Percentiles rank a stretch among this genome's conserved stretches.
phyloP scores from a whole-genome alignment of 257 asterid genomes.

The Galeopsis tetrahit region DNA sequence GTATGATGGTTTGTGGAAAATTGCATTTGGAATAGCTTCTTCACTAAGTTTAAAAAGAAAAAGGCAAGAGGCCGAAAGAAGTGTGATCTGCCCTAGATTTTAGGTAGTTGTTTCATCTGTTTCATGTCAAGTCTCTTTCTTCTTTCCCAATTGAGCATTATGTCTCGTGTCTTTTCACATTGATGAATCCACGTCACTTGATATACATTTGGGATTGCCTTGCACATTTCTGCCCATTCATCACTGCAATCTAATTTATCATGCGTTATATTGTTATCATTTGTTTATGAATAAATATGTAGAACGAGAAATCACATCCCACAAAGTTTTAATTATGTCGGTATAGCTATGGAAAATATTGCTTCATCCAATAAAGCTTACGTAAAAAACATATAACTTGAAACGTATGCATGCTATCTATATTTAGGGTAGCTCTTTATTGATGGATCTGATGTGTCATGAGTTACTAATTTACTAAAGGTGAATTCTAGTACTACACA shows the following conservation, averaged over 20 bases:
- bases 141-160: not conserved
- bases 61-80: slow-evolving; percentile 34
- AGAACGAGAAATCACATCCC: not conserved
- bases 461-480: not conserved
- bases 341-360: not conserved
- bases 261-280: not conserved
- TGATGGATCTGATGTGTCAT: no score
- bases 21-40: not conserved
- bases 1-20: slow-evolving; percentile 4
- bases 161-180: slow-evolving; percentile 11
- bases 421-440: not conserved
- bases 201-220: not conserved
- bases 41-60: not conserved
- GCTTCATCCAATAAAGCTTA: not conserved
- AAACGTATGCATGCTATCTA: not conserved
- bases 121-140: slow-evolving; percentile 4
- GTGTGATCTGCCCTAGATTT: slow-evolving; percentile 28
- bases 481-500: not conserved
- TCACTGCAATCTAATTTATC: not conserved
- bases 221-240: not conserved
- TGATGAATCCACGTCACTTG: not conserved
- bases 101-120: slow-evolving; percentile 36
- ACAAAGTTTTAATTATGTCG: not conserved
- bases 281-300: not conserved
- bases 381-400: not conserved